Evolutionary conservation across 2,329 filamentous ascomycete genomes (phyloP), one percentile per base, ranked within the genome.

Genomic region (Colletotrichum echinochloae): DNA sequence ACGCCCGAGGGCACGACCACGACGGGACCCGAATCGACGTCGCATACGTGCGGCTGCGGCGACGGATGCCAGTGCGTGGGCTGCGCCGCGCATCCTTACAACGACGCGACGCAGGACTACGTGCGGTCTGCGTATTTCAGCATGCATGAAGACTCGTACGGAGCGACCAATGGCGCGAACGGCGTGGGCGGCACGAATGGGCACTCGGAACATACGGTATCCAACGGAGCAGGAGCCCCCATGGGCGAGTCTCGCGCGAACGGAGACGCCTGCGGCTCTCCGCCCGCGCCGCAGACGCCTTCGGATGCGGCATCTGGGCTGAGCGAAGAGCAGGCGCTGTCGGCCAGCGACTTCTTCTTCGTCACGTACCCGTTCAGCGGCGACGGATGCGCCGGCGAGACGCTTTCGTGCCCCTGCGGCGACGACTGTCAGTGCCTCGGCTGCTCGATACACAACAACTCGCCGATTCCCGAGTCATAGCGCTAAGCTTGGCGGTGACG

Each of bases 11-110:
- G 51, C 55, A 30, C 51, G 30, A 75, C 57, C 30, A 72, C 59
- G 72, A 71, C 74, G 48, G 77, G 77, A 78, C 73, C 65, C 35
- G 65, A 64, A 26, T 59, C 57, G 16, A 83, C 78, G 26, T 81
- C 77, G 63, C 81, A 81, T 55, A 81, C 79, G 64, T 93, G 91
- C 74, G 83, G 83, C 57, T 93, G 91, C 75, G 91, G 91, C 26
- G 87, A 90, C 64, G 82, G 82, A 35, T 93, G 91, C 73, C 86
- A 90, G 73, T 93, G 91, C 76, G 82, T 92, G 44, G 91, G 90
- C 14, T 93, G 91, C 76, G 85, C 89, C 6, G 88, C 88, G 2
- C 90, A 92, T 77, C 89, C 91, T 16, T 91, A 90, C 75, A 92
- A 92, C 74, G 84, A 88, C 9, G 87, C 89, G 28, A 92, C 88